A percentile compares a stretch with the other conserved stretches of the same genome.
Evolutionary conservation across 2,329 filamentous ascomycete species (phyloP).

Genomic region (Sclerotiophoma versabilis): DNA sequence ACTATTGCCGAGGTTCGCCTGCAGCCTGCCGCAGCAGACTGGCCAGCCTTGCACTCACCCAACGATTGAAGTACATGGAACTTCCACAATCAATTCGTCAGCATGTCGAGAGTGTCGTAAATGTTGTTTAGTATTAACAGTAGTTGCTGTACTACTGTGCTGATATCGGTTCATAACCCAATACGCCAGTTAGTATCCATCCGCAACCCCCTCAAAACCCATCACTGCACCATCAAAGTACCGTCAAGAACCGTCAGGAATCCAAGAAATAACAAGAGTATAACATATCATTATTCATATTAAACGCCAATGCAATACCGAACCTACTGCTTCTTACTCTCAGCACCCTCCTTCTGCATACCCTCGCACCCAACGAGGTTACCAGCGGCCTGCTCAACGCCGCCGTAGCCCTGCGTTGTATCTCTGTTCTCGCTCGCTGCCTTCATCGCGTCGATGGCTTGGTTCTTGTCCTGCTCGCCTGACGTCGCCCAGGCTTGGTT

Average conservation of each 20-base stretch:
- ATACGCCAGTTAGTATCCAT: too few relatives aligned
- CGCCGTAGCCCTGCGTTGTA: constrained; percentile 64
- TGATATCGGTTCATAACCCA: too few relatives aligned
- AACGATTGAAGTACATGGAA: background rate
- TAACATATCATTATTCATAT: too few relatives aligned
- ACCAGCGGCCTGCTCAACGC: constrained; percentile 69
- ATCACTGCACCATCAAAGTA: too few relatives aligned
- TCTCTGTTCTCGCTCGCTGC: constrained; percentile 65
- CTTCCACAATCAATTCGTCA: too few relatives aligned
- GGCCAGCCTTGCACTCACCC: background rate
- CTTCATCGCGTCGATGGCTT: constrained; percentile 69
- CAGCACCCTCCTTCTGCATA: constrained; percentile 61
- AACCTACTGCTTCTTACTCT: constrained; percentile 36
- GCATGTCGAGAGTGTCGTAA: too few relatives aligned
- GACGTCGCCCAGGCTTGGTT: constrained; percentile 69
- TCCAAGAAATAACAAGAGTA: too few relatives aligned
- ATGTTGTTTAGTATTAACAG: too few relatives aligned
- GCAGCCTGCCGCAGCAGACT: background rate
- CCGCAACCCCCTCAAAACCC: too few relatives aligned
- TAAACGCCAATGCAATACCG: too few relatives aligned
- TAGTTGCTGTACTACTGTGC: too few relatives aligned
- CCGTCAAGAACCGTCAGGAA: too few relatives aligned
- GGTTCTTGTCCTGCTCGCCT: constrained; percentile 69
- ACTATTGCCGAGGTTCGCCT: constrained; percentile 14
- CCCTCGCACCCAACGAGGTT: constrained; percentile 71